Conservation (phyloP, 2,329 filamentous ascomycete genomes). For the Mollisia scopiformis region DNA sequence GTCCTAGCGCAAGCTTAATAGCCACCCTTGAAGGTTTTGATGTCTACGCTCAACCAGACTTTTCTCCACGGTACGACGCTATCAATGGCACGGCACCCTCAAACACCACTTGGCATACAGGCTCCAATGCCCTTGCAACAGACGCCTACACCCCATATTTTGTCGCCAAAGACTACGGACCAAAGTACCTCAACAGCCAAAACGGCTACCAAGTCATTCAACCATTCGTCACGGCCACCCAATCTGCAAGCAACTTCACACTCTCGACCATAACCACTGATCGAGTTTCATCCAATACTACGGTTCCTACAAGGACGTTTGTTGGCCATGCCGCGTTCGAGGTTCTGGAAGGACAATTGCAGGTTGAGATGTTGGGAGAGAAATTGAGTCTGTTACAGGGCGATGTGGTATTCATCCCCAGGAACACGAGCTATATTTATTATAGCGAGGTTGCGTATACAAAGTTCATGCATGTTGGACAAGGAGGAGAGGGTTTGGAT, state of each 20-base stretch:
- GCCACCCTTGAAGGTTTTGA: slow-evolving; percentile 44
- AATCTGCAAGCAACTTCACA: slow-evolving; percentile 46
- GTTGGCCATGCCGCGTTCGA: slow-evolving; percentile 41
- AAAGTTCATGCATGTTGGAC: slow-evolving; percentile 24
- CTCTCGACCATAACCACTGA: slow-evolving; percentile 47
- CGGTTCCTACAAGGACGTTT: slow-evolving; percentile 31
- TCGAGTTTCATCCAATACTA: slow-evolving; percentile 16
- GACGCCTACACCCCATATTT: slow-evolving; percentile 42
- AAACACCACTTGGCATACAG: slow-evolving; percentile 42
- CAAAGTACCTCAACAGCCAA: slow-evolving; percentile 45
- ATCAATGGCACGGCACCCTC: slow-evolving; percentile 45
- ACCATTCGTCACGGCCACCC: slow-evolving; percentile 44
- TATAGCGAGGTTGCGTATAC: slow-evolving; percentile 34
- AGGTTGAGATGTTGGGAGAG: slow-evolving; percentile 38
- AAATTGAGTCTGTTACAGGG: slow-evolving; percentile 36
- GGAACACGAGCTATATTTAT: slow-evolving; percentile 38
- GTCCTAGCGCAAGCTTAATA: slow-evolving; percentile 35
- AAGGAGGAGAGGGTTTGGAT: slow-evolving; percentile 21
- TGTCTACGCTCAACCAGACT: slow-evolving; percentile 46
- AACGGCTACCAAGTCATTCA: slow-evolving; percentile 45
- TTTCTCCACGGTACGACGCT: slow-evolving; percentile 42
- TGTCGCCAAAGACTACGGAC: slow-evolving; percentile 49
- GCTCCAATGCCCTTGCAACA: slow-evolving; percentile 38
- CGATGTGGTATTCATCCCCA: slow-evolving; percentile 44
- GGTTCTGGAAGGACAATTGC: slow-evolving; percentile 42